Base-by-base conservation (phyloP, 2,329 filamentous ascomycete genomes). In the Cercospora zeina region DNA sequence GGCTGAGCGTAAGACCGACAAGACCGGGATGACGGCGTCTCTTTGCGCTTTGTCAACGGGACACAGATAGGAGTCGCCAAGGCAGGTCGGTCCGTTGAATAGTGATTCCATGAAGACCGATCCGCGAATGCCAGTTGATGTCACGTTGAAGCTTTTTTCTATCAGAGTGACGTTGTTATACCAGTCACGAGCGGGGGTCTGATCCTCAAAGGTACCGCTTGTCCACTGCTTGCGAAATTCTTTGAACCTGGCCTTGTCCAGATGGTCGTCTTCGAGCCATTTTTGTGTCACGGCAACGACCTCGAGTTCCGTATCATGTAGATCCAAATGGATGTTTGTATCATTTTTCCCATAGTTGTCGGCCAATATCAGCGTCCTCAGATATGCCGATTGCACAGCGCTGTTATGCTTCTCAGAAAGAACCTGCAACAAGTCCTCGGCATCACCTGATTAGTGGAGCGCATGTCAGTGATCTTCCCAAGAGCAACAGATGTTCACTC, bases 71-170 rank as follows among this genome's bases (percentile, higher is more conserved):
- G 51, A 54, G 33, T 54, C 31, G 31, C 51, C 51, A 4, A 34
- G 27, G 33, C 51, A 54, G 27, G 33, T 34, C 2, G 30, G 19
- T 8, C 51, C 51, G 33, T 34, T 21, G 31, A 54, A 54, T 9
- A 54, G 16, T 13, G 51, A 36, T 37, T 54, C 51, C 30, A 54
- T 30, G 33, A 54, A 54, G 6, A 54, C 14, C 13, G 51, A 54
- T 8, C 51, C 51, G n/a, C 51, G 51, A 36, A 54, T 16, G 31
- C 19, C 45, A 27, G 24, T 27, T 27, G 24, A 27, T 21, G 24
- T 27, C 45, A 24, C 2, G 45, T 24, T 21, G 45, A 13, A 24
- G 45, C 45, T 49, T n/a, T 27, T 49, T 3, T 39, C 36, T 7
- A 39, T n/a, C 36, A 39, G 19, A 8, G 45, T 27, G 9, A 21